Evolutionary conservation across 2,329 filamentous ascomycete species (phyloP).

Genomic region (Scytalidium sp.): DNA sequence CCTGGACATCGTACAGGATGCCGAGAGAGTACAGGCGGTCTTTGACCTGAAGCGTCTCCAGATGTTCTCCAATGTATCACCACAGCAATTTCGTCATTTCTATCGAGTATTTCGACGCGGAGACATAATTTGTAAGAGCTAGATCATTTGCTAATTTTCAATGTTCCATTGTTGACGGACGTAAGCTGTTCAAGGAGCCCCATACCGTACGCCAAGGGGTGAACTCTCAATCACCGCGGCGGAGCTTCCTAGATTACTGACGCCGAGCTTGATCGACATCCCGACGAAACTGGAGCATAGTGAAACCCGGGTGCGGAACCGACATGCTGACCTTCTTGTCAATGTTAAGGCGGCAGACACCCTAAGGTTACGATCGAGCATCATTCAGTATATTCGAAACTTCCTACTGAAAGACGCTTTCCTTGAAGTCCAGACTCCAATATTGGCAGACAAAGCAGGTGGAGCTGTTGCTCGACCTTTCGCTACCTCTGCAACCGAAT

Average conservation of each 20-base stretch:
- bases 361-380: constrained; percentile 68
- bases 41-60: constrained; percentile 58
- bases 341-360: constrained; percentile 66
- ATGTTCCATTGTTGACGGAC: constrained; percentile 11
- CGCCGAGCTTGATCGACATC: constrained; percentile 76
- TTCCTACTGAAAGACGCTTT: constrained; percentile 73
- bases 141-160: neutral
- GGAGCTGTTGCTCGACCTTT: constrained; percentile 88
- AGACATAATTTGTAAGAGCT: constrained; percentile 74
- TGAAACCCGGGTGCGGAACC: constrained; percentile 70
- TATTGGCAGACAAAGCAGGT: constrained; percentile 78
- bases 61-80: constrained; percentile 28
- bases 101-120: constrained; percentile 70
- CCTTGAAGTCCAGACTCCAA: constrained; percentile 86
- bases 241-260: constrained; percentile 66
- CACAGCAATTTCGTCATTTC: constrained; percentile 53
- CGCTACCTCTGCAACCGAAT: constrained; percentile 73
- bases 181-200: constrained; percentile 61
- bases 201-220: constrained; percentile 67
- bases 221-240: constrained; percentile 72
- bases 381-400: constrained; percentile 71
- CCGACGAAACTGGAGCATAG: constrained; percentile 68
- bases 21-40: constrained; percentile 71
- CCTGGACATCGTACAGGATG: constrained; percentile 74
- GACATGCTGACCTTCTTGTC: constrained; percentile 84